Evolutionary conservation across 192 early-diverging fungal species (phyloP), one percentile per base, ranked within the genome.

Genomic region (Kappamyces sp.): DNA sequence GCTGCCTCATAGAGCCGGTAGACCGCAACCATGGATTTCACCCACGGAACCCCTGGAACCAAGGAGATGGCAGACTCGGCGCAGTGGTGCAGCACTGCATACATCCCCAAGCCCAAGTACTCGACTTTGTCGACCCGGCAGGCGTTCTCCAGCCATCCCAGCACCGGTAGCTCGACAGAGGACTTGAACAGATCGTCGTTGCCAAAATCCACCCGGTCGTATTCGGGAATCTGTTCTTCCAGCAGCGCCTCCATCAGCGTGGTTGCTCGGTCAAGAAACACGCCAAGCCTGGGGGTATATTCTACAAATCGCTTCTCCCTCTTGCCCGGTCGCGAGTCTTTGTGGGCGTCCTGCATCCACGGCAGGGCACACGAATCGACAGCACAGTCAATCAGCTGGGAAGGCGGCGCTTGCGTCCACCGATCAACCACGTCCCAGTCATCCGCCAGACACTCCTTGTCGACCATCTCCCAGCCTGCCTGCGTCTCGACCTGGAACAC

Each of bases 391-490:
- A 54, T 51, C 31, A 74, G 49, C 9, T 55, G 40, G 12, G 73
- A 69, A 9, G 66, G 68, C 7, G 74, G 72, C 15, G 70, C 69
- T 49, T 81, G 74, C 37, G 61, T 66, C 75, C 79, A 81, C 51
- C 64, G 61, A 49, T 68, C 66, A 40, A 66, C 67, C 1, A 74
- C 57, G 34, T n/a, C 37, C 68, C 68, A 73, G 42, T 69, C 66
- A 31, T 81, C 79, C 9, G 75, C 74, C 63, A 78, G 79, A 2
- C 37, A 35, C 13, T 78, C 79, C 5, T 52, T 5, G 2, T 60
- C 62, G 10, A n/a, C 34, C 4, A 9, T 10, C 34, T 81, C 79
- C 13, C 73, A 72, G 47, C 68, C 70, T 32, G 55, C 62, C 63
- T 81, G 79, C 9, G 69, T 72, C 34, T 42, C 37, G 23, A 57